These are phyloP conservation scores for Strobilomyces echinocephalus DNA, from an alignment of 768 basidiomycete species.

Conservation along the genomic window DNA sequence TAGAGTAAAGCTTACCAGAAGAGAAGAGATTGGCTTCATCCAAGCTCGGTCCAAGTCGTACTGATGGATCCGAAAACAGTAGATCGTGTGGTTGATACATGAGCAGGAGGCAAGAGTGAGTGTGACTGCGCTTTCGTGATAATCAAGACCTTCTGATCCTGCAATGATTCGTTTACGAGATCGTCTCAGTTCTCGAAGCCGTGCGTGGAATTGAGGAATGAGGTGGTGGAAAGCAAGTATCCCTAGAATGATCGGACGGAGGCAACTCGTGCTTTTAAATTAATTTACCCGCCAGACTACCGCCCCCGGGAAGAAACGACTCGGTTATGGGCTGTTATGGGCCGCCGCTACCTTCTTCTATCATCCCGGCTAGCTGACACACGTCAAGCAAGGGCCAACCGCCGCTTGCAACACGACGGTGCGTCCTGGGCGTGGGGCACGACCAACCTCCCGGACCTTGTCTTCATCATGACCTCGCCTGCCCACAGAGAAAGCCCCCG, in stretches of 20 bases:
- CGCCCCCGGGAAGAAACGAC: background rate
- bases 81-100: background rate
- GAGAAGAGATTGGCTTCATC: slow-evolving; percentile 2
- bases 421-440: background rate
- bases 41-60: background rate
- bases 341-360: background rate
- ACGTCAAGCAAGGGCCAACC: background rate
- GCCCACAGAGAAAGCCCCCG: no score
- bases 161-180: background rate
- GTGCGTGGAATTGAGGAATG: background rate
- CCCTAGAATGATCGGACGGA: background rate
- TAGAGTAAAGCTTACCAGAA: slow-evolving; percentile 9
- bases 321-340: background rate
- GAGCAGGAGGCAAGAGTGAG: background rate
- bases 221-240: background rate
- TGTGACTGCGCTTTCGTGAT: background rate
- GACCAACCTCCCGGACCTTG: no score
- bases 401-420: background rate
- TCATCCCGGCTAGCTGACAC: background rate
- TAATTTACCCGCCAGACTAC: background rate
- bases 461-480: no score
- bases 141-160: background rate
- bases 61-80: background rate
- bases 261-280: background rate
- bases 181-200: background rate